These are phyloP conservation scores for Elsinoe fawcettii DNA, from an alignment of 2,329 filamentous ascomycete species.

Conservation along the genomic window DNA sequence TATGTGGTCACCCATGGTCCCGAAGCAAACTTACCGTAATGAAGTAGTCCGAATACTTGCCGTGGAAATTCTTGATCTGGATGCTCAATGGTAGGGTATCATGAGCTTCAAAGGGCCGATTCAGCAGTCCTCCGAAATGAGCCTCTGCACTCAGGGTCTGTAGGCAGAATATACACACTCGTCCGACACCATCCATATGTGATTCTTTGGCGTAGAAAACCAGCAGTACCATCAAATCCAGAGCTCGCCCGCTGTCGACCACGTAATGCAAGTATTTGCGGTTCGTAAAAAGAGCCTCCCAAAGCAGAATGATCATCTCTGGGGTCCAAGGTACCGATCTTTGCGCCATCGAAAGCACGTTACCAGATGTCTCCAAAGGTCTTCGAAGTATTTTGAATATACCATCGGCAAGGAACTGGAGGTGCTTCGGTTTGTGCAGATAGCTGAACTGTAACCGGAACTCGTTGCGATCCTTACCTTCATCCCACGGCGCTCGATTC, in stretches of 20 bases:
- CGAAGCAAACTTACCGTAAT: conserved; percentile 58
- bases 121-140: conserved; percentile 82
- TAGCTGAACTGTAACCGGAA: conserved; percentile 89
- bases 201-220: conserved; percentile 87
- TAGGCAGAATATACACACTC: conserved; percentile 95
- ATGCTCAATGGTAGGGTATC: conserved; percentile 78
- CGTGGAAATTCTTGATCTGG: conserved; percentile 73
- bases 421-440: conserved; percentile 87
- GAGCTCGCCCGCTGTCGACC: conserved; percentile 85
- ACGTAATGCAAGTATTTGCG: conserved; percentile 95
- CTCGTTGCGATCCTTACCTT: conserved; percentile 66
- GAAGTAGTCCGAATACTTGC: conserved; percentile 87
- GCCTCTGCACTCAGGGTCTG: conserved; percentile 91
- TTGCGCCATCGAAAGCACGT: conserved; percentile 43
- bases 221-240: conserved; percentile 85
- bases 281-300: conserved; percentile 96
- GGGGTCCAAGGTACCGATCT: conserved; percentile 77
- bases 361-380: conserved; percentile 73
- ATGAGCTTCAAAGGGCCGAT: conserved; percentile 80
- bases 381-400: conserved; percentile 91
- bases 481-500: conserved; percentile 77
- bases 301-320: conserved; percentile 94
- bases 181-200: conserved; percentile 86
- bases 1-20: neutral
- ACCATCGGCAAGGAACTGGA: conserved; percentile 92